Evolutionary conservation across 805 yeast species (phyloP).

Genomic region (Blastobotrys attinorum): DNA sequence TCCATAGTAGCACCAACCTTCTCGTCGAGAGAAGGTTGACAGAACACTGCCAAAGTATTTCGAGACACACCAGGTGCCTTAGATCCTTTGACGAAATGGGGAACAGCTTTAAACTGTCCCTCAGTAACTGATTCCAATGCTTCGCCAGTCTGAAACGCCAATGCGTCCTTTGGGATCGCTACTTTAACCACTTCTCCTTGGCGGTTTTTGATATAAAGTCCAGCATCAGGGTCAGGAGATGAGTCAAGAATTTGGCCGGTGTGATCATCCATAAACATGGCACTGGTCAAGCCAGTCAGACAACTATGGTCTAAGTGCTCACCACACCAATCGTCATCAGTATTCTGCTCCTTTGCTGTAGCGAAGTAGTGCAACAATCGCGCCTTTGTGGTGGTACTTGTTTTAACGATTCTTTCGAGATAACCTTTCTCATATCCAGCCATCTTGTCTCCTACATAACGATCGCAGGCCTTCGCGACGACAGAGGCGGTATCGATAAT

Average conservation of each 20-base stretch:
- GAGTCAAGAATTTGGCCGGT: slow-evolving; percentile 3
- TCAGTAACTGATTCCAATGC: slow-evolving; percentile 44
- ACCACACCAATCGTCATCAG: slow-evolving; percentile 47
- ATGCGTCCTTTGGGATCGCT: slow-evolving; percentile 44
- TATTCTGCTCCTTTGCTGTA: slow-evolving; percentile 5
- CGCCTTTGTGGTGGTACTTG: slow-evolving; percentile 50
- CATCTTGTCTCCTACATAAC: slow-evolving; percentile 29
- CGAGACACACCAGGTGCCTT: slow-evolving; percentile 33
- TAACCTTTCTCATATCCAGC: slow-evolving; percentile 30
- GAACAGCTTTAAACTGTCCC: slow-evolving; percentile 48
- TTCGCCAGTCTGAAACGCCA: slow-evolving; percentile 57
- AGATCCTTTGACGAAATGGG: slow-evolving; percentile 48
- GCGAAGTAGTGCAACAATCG: slow-evolving; percentile 50
- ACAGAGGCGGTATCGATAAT: slow-evolving; percentile 41
- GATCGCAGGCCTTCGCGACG: slow-evolving; percentile 51
- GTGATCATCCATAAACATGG: slow-evolving; percentile 40
- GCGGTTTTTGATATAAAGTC: slow-evolving; percentile 44
- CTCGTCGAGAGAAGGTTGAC: slow-evolving; percentile 51
- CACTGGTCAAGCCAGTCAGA: slow-evolving; percentile 51
- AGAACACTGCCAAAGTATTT: slow-evolving; percentile 53
- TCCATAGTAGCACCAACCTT: slow-evolving; percentile 37
- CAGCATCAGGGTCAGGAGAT: slow-evolving; percentile 39
- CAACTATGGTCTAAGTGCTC: slow-evolving; percentile 56
- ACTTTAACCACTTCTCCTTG: slow-evolving; percentile 40
- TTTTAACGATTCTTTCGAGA: slow-evolving; percentile 38